Evolutionary conservation across 1,284 basidiomycete genomes (phyloP).

Genomic region (Fomes fomentarius): DNA sequence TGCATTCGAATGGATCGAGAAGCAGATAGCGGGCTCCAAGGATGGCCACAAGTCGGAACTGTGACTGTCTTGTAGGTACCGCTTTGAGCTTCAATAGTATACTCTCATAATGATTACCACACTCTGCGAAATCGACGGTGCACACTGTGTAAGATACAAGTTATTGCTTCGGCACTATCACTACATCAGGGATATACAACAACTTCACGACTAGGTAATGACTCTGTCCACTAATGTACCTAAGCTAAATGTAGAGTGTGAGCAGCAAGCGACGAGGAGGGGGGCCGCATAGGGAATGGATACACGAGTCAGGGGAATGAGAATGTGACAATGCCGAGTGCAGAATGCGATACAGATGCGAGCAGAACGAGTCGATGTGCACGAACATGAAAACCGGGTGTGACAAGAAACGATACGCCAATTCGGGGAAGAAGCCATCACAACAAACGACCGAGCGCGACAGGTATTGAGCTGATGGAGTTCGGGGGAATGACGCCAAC

Average conservation of each 20-base stretch:
- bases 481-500: constrained; percentile 91
- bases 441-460: constrained; percentile 65
- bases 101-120: background rate
- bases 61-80: constrained; percentile 6
- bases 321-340: constrained; percentile 6
- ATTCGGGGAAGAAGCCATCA: constrained; percentile 32
- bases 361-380: constrained; percentile 12
- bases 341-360: constrained; percentile 15
- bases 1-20: constrained; percentile 69
- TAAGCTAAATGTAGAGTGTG: constrained; percentile 14
- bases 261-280: constrained; percentile 1
- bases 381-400: constrained; percentile 16
- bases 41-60: constrained; percentile 22
- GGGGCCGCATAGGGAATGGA: background rate
- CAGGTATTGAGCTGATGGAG: constrained; percentile 79
- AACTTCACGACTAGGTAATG: constrained; percentile 12
- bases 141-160: background rate
- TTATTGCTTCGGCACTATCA: constrained; percentile 12
- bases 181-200: constrained; percentile 19
- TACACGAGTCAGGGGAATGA: constrained; percentile 21
- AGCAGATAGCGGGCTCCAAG: constrained; percentile 29
- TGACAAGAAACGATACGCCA: constrained; percentile 14
- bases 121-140: too few species aligned
- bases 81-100: background rate
- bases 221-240: constrained; percentile 20